phyloP scores from a whole-genome alignment of 805 yeast species.

The Ogataea paraovalis region DNA sequence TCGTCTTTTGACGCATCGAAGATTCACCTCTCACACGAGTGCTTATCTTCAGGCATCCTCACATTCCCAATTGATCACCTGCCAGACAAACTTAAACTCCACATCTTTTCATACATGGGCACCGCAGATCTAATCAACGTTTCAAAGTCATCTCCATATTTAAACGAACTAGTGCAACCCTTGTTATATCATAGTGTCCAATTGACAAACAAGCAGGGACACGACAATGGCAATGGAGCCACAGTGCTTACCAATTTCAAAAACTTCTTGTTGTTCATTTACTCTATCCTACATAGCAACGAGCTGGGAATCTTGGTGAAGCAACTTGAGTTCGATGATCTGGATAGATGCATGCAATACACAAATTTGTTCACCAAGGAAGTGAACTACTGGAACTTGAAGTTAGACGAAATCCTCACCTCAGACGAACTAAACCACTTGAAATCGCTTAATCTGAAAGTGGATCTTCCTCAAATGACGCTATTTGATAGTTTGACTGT shows the following conservation, averaged over 20 bases:
- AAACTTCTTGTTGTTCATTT: conserved; percentile 15
- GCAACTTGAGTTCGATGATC: conserved; percentile 16
- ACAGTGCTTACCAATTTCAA: conserved; percentile 8
- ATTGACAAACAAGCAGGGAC: conserved; percentile 6
- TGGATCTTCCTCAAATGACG: conserved; percentile 7
- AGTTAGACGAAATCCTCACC: conserved; percentile 9
- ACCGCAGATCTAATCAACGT: conserved; percentile 7
- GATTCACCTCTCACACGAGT: background rate
- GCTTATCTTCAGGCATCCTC: background rate
- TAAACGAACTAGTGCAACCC: background rate
- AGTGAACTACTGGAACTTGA: conserved; percentile 13
- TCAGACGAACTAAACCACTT: conserved; percentile 8
- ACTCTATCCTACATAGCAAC: conserved; percentile 14
- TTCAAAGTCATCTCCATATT: background rate
- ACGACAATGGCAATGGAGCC: background rate
- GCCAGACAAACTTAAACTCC: background rate
- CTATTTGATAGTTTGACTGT: conserved; percentile 17
- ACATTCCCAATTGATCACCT: conserved; percentile 2
- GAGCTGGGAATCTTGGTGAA: conserved; percentile 9
- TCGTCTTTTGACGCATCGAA: background rate
- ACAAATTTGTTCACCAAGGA: background rate
- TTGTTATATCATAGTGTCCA: conserved; percentile 9
- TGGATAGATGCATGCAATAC: conserved; percentile 4
- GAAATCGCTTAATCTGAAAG: conserved; percentile 1
- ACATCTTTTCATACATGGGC: background rate